Base-by-base conservation (phyloP, 495 filamentous ascomycete species). In the Penicillium bialowiezense region DNA sequence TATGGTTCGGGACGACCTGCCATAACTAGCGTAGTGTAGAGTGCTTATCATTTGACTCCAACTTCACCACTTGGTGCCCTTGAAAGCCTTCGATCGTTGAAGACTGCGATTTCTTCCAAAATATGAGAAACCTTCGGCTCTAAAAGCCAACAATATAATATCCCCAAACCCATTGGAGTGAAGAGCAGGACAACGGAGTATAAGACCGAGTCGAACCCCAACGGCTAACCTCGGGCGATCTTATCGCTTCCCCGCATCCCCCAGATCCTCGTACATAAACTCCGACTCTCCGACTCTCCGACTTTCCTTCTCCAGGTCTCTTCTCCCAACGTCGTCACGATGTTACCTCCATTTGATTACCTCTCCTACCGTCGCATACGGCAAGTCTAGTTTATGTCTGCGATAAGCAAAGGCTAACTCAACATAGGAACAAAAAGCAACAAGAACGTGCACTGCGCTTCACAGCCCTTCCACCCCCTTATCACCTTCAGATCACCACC, bases 401-500 rank as follows among this genome's bases (percentile, higher is more conserved):
- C 8, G 23, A 26, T 26, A 26, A 3, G 23, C 23, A 26, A 13
- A 23, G 5, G 28, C 36, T 46, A 18, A 34, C 33, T n/a, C 10
- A 21, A 12, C 5, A 43, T 55, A 97, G 93, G 71, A 76, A 80
- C 60, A 76, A 78, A 55, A 98, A 98, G 73, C 88, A 92, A 62
- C 57, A 75, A 31, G 82, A 93, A 56, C 88, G 93, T 14, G 72
- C 76, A 6, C 63, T 74, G 18, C 80, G 86, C 28, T 88, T 97
- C 55, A 71, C 78, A 28, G 72, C 78, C 7, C 80, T 98, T 6
- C 75, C 83, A 0, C 51, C 73, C 5, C 59, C 62, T 5, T 97
- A 97, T 71, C 85, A 81, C 37, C 69, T 65, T 14, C 70, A 83
- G 9, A 75, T 95, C 47, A 80, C 81, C 1, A 24, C 65, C 1